These are phyloP conservation scores for Speleostelium caveatum DNA, from an alignment of 78 protist genomes.

Conservation along the genomic window DNA sequence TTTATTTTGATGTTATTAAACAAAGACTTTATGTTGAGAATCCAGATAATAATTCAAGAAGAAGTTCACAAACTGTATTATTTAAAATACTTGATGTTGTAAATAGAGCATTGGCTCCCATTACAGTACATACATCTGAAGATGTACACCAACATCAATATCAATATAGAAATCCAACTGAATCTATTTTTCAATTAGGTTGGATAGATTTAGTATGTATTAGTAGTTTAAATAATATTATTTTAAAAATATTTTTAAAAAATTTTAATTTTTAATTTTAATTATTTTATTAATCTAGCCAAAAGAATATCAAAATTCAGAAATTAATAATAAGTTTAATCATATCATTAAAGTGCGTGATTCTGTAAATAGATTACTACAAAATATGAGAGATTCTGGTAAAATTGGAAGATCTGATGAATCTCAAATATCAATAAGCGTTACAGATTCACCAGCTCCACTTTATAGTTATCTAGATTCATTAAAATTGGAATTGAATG, in stretches of 20 bases:
- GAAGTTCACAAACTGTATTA: conserved; percentile 73
- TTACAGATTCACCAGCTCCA: conserved; percentile 13
- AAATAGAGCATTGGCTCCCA: conserved; percentile 52
- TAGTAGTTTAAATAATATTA: background rate
- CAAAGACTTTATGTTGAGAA: conserved; percentile 87
- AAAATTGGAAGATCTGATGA: conserved; percentile 70
- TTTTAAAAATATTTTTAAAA: background rate
- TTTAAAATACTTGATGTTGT: conserved; percentile 53
- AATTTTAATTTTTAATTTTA: background rate
- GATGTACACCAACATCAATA: conserved; percentile 50
- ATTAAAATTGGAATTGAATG: conserved; percentile 16
- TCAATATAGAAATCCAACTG: conserved; percentile 26
- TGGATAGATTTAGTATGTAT: conserved; percentile 23
- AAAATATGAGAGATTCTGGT: conserved; percentile 39
- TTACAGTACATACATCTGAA: conserved; percentile 63
- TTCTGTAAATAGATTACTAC: conserved; percentile 30
- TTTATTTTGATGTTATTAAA: conserved; percentile 90
- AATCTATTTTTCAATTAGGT: conserved; percentile 54
- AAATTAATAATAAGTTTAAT: background rate
- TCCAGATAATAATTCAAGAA: conserved; percentile 38
- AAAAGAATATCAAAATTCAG: conserved; percentile 11
- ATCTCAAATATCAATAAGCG: conserved; percentile 10
- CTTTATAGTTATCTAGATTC: background rate
- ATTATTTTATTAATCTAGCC: no score
- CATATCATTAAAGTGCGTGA: conserved; percentile 45